Base-by-base conservation (phyloP, 106 monocot species). In the Acorus calamus region DNA sequence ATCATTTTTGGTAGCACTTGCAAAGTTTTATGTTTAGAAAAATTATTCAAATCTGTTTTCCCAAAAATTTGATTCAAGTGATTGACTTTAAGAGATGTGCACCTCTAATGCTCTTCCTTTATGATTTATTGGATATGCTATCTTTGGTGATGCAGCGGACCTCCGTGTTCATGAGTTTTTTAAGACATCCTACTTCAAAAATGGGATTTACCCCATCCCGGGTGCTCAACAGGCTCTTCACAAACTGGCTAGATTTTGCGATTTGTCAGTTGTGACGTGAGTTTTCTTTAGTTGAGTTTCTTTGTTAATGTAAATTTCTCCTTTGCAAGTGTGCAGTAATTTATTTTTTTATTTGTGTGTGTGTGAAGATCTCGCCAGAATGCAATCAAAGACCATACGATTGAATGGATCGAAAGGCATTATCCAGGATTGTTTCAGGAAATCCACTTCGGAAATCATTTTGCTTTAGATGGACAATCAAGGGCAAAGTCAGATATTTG, bases 361-460 rank as follows among this genome's bases (percentile, higher is more conserved):
- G 28, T 28, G 28, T 11, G 6, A 66, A 96, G 96, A 63, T 96
- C 96, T 67, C 73, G 96, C 68, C 96, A 96, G 68, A 83, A 91
- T 64, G 87, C 74, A 50, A 91, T 96, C 71, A 91, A 77, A 75
- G 83, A 84, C 54, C 82, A 85, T 56, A 96, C 96, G 6, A n/a
- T 83, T n/a, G 74, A 87, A 61, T 96, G 96, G 96, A 71, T 96
- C 42, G 80, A 81, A 65, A 70, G 81, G 69, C 80, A 96, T 57
- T 96, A 85, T 74, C 82, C 87, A 47, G 83, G 87, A 42, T 69
- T 96, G 70, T 96, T 96, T 77, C 66, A 91, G 69, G 85, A 88
- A 61, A 82, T 91, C 46, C 96, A 91, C 42, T 96, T 96, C 77
- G 96, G 96, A 4, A 96, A 96, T 67, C 91, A 96, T 71, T 96